Evolutionary conservation across 306 rosid species (phyloP).

Genomic region (Psophocarpus tetragonolobus): DNA sequence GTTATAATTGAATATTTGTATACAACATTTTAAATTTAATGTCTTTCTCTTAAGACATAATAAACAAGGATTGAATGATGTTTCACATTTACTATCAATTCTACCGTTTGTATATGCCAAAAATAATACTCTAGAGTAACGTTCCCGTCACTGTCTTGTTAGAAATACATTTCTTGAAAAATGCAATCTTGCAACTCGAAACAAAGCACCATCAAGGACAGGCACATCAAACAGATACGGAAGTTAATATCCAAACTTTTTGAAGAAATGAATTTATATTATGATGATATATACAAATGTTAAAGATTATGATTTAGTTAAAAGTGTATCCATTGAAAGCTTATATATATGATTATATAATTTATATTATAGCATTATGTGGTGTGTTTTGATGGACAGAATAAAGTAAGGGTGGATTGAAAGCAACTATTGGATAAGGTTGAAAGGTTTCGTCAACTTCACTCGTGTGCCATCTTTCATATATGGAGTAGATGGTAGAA

Average conservation of each 20-base stretch:
- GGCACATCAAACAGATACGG: not conserved
- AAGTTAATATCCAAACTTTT: not conserved
- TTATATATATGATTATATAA: too few species aligned
- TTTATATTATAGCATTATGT: too few species aligned
- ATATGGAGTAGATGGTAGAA: not conserved
- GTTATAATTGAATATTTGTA: too few species aligned
- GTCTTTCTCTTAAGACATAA: too few species aligned
- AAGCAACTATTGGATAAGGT: not conserved
- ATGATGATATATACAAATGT: not conserved
- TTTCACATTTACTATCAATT: too few species aligned
- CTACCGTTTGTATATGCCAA: not conserved
- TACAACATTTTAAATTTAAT: too few species aligned
- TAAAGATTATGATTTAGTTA: not conserved
- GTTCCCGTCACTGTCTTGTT: not conserved
- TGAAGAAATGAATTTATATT: not conserved
- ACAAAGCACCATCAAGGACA: not conserved
- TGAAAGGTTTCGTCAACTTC: slow-evolving; percentile 22
- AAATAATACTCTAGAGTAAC: not conserved
- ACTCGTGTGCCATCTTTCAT: slow-evolving; percentile 11
- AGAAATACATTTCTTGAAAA: not conserved
- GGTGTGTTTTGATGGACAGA: not conserved
- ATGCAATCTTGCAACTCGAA: not conserved
- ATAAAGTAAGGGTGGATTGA: not conserved
- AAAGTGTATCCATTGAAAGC: not conserved
- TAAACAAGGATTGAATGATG: too few species aligned